A percentile compares a stretch with the other conserved stretches of the same genome.
These are phyloP conservation scores for Trapa incisa DNA, from an alignment of 345 rosid genomes.

Conservation along the genomic window DNA sequence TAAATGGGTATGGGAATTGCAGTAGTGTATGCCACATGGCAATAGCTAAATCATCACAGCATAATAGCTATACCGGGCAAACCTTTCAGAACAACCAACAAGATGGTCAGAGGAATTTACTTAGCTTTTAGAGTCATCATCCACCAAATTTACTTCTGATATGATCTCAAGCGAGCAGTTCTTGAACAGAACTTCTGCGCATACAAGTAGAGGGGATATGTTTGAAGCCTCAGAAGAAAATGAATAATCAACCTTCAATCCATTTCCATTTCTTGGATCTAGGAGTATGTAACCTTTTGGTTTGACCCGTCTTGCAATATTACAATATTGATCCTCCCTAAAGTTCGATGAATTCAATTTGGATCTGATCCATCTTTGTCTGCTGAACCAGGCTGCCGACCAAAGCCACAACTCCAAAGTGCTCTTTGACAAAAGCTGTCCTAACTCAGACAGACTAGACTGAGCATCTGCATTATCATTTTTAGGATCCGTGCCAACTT, in stretches of 20 bases:
- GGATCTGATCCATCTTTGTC: slow-evolving; percentile 27
- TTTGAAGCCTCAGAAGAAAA: slow-evolving; percentile 61
- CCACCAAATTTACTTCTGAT: slow-evolving; percentile 37
- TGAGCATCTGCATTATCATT: slow-evolving; percentile 17
- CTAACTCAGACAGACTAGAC: slow-evolving; percentile 23
- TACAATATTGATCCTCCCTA: slow-evolving; percentile 66
- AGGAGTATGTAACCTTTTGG: slow-evolving; percentile 59
- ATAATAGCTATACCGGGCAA: slow-evolving; percentile 9
- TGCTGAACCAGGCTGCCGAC: slow-evolving; percentile 54
- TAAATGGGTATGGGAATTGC: neutral
- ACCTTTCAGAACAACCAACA: slow-evolving; percentile 43
- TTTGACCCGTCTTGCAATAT: slow-evolving; percentile 52
- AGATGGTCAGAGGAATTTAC: slow-evolving; percentile 38
- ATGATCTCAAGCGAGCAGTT: slow-evolving; percentile 58
- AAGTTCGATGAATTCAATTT: slow-evolving; percentile 31
- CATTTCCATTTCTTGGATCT: slow-evolving; percentile 73
- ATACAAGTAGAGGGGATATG: slow-evolving; percentile 48
- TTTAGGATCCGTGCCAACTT: slow-evolving; percentile 18
- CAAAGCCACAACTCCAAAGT: slow-evolving; percentile 84
- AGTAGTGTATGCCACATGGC: neutral
- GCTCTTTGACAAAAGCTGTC: slow-evolving; percentile 45
- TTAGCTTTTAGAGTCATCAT: slow-evolving; percentile 43
- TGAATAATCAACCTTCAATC: slow-evolving; percentile 71
- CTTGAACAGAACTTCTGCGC: slow-evolving; percentile 57
- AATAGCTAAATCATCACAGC: neutral